Evolutionary conservation across 2,329 filamentous ascomycete genomes (phyloP), one percentile per base, ranked within the genome.

Genomic region (Lojkania enalia): DNA sequence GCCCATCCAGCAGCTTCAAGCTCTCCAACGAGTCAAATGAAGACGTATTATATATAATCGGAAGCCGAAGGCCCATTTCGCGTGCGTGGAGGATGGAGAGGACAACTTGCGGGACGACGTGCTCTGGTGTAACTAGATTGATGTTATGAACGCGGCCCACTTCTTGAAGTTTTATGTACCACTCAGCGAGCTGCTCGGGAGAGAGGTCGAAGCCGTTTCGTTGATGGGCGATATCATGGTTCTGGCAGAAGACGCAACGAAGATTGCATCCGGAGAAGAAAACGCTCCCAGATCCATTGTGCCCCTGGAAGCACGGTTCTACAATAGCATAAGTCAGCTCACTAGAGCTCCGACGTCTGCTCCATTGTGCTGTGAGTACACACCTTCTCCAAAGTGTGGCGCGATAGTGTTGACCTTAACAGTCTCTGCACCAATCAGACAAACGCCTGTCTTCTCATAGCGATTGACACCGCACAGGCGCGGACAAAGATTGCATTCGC

Each of bases 71-170:
- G 0, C 88, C 88, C 25, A 85, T 73, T 19, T 88, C 83, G 35
- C 80, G 78, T 0, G 88, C 88, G 49, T 86, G 79, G 18, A 95
- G 74, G 55, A 94, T 88, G 12, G 84, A 85, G 21, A 94, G 73
- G 1, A 82, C 87, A 7, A 94, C 87, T 64, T 94, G 89, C 0
- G 89, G 88, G 3, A 90, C 88, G 14, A 95, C 87, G 66, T 95
- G 90, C 64, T 95, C 89, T 0, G 89, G 88, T 0, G 88, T 95
- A 46, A 95, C 81, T 16, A 92, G 81, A 66, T 95, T 94, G 76
- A 95, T 91, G 65, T 94, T 94, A 73, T 95, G 88, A n/a, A 89
- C 87, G 6, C 78, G 73, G n/a, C 88, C 89, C 2, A 88, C 79
- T 20, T 88, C 77, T 64, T 94, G 88, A 32, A 95, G 73, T 71